Conservation (phyloP, 495 filamentous ascomycete species). For the Tuber borchii region DNA sequence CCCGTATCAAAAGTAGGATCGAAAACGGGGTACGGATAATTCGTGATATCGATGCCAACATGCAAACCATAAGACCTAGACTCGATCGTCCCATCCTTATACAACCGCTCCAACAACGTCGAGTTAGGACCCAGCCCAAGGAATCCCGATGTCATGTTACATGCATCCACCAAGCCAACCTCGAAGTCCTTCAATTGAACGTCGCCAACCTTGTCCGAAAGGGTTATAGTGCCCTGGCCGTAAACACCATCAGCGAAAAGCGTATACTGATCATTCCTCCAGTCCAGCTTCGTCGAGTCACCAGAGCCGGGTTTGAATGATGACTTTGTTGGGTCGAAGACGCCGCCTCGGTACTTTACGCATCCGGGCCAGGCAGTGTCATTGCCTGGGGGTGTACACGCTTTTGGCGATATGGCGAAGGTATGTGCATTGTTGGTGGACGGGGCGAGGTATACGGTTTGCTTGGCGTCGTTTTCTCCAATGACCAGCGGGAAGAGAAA, state of each 20-base stretch:
- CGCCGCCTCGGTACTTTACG: constrained; percentile 26
- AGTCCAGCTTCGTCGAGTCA: constrained; percentile 9
- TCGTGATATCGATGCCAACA: constrained; percentile 35
- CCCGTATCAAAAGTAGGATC: constrained; percentile 27
- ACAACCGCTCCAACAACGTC: constrained; percentile 18
- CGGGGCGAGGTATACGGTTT: constrained; percentile 30
- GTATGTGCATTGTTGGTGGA: constrained; percentile 26
- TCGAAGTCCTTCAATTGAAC: constrained; percentile 20
- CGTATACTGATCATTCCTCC: constrained; percentile 14
- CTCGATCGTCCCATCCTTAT: constrained; percentile 12
- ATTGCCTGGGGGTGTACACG: constrained; percentile 22
- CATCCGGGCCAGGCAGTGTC: constrained; percentile 11
- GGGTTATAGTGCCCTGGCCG: constrained; percentile 21
- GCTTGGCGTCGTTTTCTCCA: constrained; percentile 12
- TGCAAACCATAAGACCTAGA: constrained; percentile 25
- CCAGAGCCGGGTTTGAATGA: constrained; percentile 7
- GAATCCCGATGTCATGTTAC: constrained; percentile 32
- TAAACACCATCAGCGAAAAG: constrained; percentile 25
- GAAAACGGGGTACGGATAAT: constrained; percentile 19
- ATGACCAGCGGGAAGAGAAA: constrained; percentile 27
- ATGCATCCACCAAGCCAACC: constrained; percentile 25
- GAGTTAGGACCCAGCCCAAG: constrained; percentile 28
- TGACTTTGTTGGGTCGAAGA: constrained; percentile 22
- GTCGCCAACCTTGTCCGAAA: constrained; percentile 5
- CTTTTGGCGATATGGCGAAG: constrained; percentile 25